Conservation (phyloP, 805 yeast genomes). For the Kodamaea leandrae region DNA sequence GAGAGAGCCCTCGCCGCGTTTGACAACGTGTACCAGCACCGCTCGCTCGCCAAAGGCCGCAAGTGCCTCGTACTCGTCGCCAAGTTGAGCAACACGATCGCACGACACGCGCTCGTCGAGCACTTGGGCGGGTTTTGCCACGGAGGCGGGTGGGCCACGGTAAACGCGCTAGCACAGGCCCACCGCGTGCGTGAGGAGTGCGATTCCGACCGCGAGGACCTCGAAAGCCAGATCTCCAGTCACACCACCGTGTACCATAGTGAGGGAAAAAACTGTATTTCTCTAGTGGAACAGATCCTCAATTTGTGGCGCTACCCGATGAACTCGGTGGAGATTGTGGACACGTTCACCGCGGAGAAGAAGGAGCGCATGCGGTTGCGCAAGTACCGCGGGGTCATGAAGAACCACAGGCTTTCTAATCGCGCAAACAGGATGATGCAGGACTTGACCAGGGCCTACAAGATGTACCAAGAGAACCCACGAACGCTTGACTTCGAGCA, state of each 20-base stretch:
- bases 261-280: background rate
- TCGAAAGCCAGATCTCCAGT: background rate
- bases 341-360: background rate
- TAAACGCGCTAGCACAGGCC: background rate
- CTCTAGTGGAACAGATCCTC: background rate
- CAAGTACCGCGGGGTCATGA: background rate
- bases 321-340: background rate
- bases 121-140: background rate
- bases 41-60: no score
- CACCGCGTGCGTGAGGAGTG: background rate
- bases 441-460: background rate
- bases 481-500: background rate
- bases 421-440: background rate
- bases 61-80: background rate
- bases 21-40: no score
- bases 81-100: background rate
- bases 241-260: background rate
- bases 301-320: background rate
- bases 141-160: background rate
- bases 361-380: background rate
- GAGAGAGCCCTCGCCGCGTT: no score
- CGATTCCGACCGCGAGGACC: background rate
- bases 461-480: background rate
- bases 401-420: background rate
- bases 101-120: background rate